phyloP scores from a whole-genome alignment of 2,329 filamentous ascomycete species.

The Diaporthe sp. region DNA sequence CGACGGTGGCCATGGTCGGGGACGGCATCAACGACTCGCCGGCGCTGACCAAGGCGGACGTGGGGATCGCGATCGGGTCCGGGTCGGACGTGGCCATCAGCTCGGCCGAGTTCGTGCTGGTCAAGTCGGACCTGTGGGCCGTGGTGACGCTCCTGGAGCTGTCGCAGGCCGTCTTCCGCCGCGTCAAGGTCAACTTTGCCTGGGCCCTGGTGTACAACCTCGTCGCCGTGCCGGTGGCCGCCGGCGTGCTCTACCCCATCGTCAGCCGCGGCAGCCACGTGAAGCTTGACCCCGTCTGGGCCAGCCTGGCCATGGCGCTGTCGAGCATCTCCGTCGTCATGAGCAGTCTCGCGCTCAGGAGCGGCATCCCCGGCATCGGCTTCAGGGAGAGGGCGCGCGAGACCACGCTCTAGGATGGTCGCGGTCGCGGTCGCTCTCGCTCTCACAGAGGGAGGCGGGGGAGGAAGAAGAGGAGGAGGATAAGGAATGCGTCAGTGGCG shows the following conservation, averaged over 20 bases:
- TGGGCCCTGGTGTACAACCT: slow-evolving; percentile 90
- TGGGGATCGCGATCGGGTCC: slow-evolving; percentile 86
- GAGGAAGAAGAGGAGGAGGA: not conserved
- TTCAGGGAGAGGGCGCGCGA: slow-evolving; percentile 53
- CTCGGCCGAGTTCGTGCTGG: slow-evolving; percentile 84
- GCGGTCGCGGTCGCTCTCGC: not conserved
- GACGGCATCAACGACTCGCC: slow-evolving; percentile 93
- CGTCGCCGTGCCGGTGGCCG: slow-evolving; percentile 82
- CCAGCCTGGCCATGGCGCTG: slow-evolving; percentile 90
- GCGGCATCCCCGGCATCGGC: slow-evolving; percentile 57
- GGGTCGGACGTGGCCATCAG: slow-evolving; percentile 88
- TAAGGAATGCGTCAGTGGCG: not conserved
- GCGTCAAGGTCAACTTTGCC: slow-evolving; percentile 86
- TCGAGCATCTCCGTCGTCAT: slow-evolving; percentile 91
- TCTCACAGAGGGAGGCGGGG: not conserved
- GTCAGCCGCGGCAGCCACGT: slow-evolving; percentile 67
- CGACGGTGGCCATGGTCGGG: slow-evolving; percentile 84
- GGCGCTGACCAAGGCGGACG: slow-evolving; percentile 83
- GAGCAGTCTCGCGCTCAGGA: slow-evolving; percentile 82
- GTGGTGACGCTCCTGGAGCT: slow-evolving; percentile 82
- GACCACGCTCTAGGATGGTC: slow-evolving; percentile 13
- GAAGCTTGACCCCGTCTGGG: slow-evolving; percentile 84
- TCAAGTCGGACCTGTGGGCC: slow-evolving; percentile 77
- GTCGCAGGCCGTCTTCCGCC: slow-evolving; percentile 78
- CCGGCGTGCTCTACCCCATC: slow-evolving; percentile 79